phyloP scores from a whole-genome alignment of 1,284 basidiomycete species.

The Ceratobasidium sp. region DNA sequence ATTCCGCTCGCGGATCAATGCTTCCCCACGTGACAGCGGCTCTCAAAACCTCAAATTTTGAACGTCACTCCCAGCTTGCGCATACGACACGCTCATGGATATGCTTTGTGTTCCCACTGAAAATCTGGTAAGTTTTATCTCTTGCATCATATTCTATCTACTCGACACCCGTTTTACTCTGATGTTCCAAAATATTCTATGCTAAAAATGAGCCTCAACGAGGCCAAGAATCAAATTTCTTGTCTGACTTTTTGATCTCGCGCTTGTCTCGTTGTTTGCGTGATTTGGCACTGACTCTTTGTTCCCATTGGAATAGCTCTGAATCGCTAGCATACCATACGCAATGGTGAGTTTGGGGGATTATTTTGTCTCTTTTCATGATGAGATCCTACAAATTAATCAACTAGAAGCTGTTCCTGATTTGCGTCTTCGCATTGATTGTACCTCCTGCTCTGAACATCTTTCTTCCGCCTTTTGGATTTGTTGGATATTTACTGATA shows the following conservation, averaged over 20 bases:
- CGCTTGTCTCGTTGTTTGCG: background rate
- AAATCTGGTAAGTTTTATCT: conserved; percentile 4
- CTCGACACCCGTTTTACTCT: background rate
- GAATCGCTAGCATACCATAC: background rate
- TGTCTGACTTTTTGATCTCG: conserved; percentile 12
- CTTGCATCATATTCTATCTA: background rate
- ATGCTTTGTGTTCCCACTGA: background rate
- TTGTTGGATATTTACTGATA: background rate
- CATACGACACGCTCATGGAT: too few species aligned
- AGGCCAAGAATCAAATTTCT: conserved; percentile 39
- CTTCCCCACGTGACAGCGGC: too few species aligned
- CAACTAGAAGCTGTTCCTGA: conserved; percentile 47
- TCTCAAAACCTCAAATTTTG: conserved; percentile 24
- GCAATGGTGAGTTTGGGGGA: background rate
- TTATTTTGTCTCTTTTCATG: conserved; percentile 3
- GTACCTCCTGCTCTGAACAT: conserved; percentile 41
- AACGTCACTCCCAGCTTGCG: conserved; percentile 13
- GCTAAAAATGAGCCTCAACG: conserved; percentile 42
- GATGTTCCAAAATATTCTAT: conserved; percentile 46
- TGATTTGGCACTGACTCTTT: conserved; percentile 8
- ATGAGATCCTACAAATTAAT: conserved; percentile 40
- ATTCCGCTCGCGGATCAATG: too few species aligned
- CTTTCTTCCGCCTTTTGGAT: background rate
- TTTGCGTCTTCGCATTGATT: conserved; percentile 41
- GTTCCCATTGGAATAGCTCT: too few species aligned